phyloP scores from a whole-genome alignment of 1,284 basidiomycete genomes.

The Austroboletus niveus region DNA sequence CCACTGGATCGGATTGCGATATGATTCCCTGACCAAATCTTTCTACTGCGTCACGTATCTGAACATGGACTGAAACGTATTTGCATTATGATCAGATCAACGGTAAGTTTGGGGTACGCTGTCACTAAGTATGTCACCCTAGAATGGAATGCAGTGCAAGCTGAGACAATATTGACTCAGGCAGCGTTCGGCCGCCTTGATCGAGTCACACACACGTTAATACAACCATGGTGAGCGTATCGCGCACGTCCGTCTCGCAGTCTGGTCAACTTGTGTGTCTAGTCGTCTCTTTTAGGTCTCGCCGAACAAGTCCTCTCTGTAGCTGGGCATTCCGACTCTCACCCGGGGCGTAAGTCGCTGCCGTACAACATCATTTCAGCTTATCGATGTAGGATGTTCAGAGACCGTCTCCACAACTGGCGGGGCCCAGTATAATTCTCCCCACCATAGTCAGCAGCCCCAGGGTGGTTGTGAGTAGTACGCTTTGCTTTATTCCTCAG shows the following conservation, averaged over 20 bases:
- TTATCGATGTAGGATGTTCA: constrained; percentile 17
- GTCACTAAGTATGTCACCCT: no score
- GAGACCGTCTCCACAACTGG: constrained; percentile 46
- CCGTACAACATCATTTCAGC: background rate
- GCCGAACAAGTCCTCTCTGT: constrained; percentile 52
- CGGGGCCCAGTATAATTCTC: constrained; percentile 58
- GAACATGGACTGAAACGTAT: no score
- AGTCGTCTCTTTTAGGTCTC: constrained; percentile 66
- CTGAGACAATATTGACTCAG: no score
- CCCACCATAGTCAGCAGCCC: constrained; percentile 38
- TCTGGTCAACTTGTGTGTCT: constrained; percentile 2
- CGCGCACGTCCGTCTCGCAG: background rate
- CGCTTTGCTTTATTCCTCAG: background rate
- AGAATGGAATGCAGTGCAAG: no score
- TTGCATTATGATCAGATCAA: background rate
- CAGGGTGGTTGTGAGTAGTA: constrained; percentile 35
- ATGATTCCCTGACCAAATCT: no score
- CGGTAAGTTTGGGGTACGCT: background rate
- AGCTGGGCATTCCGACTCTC: constrained; percentile 38
- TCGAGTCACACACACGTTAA: no score
- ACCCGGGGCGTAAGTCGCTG: constrained; percentile 16
- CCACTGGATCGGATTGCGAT: no score
- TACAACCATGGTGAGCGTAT: background rate
- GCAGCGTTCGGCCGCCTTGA: no score
- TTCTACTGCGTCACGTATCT: no score